Base-by-base conservation (phyloP, 306 rosid genomes). In the Oemleria cerasiformis region DNA sequence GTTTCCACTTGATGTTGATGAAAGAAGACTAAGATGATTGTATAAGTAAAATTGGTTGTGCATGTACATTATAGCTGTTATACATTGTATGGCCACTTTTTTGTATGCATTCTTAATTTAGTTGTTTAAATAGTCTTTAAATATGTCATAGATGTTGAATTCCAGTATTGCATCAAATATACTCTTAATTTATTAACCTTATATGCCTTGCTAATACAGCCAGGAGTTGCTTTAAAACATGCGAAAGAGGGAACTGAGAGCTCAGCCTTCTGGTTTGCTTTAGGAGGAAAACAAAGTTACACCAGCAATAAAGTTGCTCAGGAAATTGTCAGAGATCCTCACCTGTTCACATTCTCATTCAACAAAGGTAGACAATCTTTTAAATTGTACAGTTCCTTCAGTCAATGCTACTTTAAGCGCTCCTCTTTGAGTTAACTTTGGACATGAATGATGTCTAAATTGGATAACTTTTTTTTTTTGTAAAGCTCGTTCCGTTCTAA, bases 201-300 rank as follows among this genome's bases (percentile, higher is more conserved):
- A 17, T 61, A 23, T 68, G 72, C 70, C 55, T 72, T 82, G 6
- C 70, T 74, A 45, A 63, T 82, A 74, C 96, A 95, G 99, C 97
- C 99, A 44, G 97, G 97, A 82, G 89, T 77, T 81, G 23, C 88
- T 65, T 53, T 86, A 70, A 95, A 95, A 85, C 92, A 86, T 81
- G 90, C 97, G 13, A 95, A 95, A 84, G 99, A 95, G 84, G 97
- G 97, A 77, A 95, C 97, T 75, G 99, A 95, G 86, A 95, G 88
- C 88, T 91, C 99, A 71, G 57, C 92, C 65, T 95, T 95, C 90
- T 95, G 99, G 99, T 88, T 67, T 84, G 84, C 96, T 36, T 88
- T 91, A 70, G 99, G 99, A 69, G 99, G 99, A 65, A 95, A 95
- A 84, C 96, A 95, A 86, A 84, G 79, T 75, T 84, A 85, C 84